Conservation (phyloP, 75 land plant species). For the Cupressus sempervirens region DNA sequence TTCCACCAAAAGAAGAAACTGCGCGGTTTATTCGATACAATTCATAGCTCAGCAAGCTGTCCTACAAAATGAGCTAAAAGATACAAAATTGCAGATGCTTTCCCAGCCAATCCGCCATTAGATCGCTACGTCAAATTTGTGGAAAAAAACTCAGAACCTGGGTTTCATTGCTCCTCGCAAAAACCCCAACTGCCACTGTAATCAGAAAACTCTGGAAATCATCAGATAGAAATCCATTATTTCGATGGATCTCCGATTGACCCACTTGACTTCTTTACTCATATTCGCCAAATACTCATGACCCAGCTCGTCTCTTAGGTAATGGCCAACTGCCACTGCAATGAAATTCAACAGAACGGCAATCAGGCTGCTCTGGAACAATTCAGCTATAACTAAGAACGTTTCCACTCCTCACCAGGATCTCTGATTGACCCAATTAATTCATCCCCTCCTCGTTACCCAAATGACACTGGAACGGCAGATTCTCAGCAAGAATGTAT, state of each 20-base stretch:
- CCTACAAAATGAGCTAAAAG: not conserved
- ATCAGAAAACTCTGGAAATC: not conserved
- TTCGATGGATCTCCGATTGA: not conserved
- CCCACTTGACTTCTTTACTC: not conserved
- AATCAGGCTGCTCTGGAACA: not conserved
- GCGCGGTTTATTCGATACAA: not conserved
- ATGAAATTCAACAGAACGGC: not conserved
- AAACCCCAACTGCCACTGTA: not conserved
- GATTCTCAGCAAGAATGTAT: not conserved
- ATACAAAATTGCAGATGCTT: not conserved
- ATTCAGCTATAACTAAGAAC: not conserved
- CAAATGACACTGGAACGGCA: not conserved
- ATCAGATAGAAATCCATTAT: not conserved
- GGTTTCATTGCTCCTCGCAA: not conserved
- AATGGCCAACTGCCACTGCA: not conserved
- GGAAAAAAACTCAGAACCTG: not conserved
- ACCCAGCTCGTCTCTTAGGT: not conserved
- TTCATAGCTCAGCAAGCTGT: not conserved
- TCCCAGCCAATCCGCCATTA: not conserved
- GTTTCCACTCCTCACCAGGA: not conserved
- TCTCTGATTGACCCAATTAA: conserved; percentile 8
- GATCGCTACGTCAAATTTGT: not conserved
- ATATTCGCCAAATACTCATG: not conserved
- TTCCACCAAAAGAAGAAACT: not conserved
- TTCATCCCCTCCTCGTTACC: not conserved